phyloP scores from a whole-genome alignment of 1,284 basidiomycete genomes.

The Takashimella koratensis region DNA sequence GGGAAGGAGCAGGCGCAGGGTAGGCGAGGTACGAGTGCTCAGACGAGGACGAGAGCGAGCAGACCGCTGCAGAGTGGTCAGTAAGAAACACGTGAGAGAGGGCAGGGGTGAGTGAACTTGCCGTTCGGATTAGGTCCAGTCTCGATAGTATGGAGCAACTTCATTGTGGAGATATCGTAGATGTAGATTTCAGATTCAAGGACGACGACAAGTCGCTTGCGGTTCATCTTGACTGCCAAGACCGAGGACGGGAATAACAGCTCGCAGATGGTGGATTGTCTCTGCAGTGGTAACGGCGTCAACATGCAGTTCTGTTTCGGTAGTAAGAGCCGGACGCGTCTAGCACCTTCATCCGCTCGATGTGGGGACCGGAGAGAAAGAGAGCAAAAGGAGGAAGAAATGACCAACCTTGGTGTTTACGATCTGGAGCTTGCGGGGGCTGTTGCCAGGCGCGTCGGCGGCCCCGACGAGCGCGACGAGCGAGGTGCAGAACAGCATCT shows the following conservation, averaged over 20 bases:
- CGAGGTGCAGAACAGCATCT: constrained; percentile 99
- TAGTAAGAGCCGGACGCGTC: no score
- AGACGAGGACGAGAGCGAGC: constrained; percentile 90
- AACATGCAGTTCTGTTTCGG: not conserved
- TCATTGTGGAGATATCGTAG: constrained; percentile 99
- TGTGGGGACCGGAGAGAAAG: not conserved
- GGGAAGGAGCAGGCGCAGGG: constrained; percentile 85
- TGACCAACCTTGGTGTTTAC: constrained; percentile 87
- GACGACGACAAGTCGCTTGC: constrained; percentile 92
- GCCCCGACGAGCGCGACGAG: constrained; percentile 94
- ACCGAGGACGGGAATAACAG: constrained; percentile 95
- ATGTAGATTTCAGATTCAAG: constrained; percentile 96
- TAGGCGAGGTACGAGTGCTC: constrained; percentile 94
- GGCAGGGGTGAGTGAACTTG: constrained; percentile 42
- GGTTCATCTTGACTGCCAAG: constrained; percentile 91
- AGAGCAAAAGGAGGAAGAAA: not conserved
- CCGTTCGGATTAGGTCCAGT: constrained; percentile 93
- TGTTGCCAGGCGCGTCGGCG: constrained; percentile 74
- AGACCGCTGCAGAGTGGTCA: constrained; percentile 65
- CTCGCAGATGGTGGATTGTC: constrained; percentile 98
- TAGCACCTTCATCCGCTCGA: no score
- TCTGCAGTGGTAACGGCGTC: constrained; percentile 52
- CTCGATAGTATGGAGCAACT: constrained; percentile 94
- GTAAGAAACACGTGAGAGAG: not conserved
- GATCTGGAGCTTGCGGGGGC: constrained; percentile 89